These are phyloP conservation scores for Phytophthora aleatoria DNA, from an alignment of 352 stramenopile genomes.

Conservation along the genomic window DNA sequence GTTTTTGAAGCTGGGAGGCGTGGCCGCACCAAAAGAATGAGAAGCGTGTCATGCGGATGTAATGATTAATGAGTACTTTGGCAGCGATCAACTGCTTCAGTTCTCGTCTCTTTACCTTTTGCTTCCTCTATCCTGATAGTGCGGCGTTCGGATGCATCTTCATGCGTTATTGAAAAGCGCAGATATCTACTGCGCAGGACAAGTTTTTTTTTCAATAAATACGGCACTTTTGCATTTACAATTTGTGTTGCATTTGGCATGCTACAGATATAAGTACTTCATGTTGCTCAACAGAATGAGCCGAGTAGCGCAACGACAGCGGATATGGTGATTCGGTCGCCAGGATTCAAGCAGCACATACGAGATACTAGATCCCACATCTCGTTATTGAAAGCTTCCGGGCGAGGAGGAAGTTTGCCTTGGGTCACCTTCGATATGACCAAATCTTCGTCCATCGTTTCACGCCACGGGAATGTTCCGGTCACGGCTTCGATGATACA, in stretches of 20 bases:
- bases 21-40: conserved; percentile 27
- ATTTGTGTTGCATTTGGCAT: conserved; percentile 17
- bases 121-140: conserved; percentile 19
- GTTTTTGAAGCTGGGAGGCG: conserved; percentile 18
- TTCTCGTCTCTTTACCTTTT: conserved; percentile 29
- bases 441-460: conserved; percentile 31
- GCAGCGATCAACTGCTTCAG: conserved; percentile 32
- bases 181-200: conserved; percentile 1
- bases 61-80: conserved; percentile 41
- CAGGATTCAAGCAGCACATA: conserved; percentile 33
- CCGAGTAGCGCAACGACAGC: conserved; percentile 21
- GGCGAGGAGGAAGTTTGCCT: conserved; percentile 25
- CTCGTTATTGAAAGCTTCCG: conserved; percentile 23
- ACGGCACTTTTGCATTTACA: conserved; percentile 32
- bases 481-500: conserved; percentile 43
- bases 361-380: conserved; percentile 34
- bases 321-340: conserved; percentile 23
- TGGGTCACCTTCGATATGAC: conserved; percentile 23
- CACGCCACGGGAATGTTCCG: conserved; percentile 34
- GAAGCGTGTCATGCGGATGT: conserved; percentile 23
- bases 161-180: no score
- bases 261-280: conserved; percentile 3
- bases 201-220: conserved; percentile 25
- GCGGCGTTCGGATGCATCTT: neutral
- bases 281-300: conserved; percentile 16